phyloP scores from a whole-genome alignment of 2,329 filamentous ascomycete species.

The Diplodia mutila region DNA sequence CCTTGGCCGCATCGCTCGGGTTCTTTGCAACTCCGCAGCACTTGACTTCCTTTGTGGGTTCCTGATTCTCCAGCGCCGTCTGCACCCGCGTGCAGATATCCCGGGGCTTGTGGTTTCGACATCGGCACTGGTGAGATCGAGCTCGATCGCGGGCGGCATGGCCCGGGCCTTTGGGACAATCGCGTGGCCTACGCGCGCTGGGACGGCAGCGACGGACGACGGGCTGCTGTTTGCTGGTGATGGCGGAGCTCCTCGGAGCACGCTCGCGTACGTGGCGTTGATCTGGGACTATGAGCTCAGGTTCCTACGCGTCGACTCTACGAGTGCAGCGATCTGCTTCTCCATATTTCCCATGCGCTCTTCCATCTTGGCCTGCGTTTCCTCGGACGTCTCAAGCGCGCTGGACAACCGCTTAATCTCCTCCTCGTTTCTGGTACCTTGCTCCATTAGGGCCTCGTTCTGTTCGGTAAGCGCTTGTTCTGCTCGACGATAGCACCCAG shows the following conservation, averaged over 20 bases:
- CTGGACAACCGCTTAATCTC: background rate
- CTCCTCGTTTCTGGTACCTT: background rate
- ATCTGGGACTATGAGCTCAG: no score
- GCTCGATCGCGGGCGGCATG: no score
- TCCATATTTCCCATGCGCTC: background rate
- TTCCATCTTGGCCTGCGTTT: background rate
- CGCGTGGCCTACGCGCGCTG: no score
- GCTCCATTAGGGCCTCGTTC: background rate
- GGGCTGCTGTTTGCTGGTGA: background rate
- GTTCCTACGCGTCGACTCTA: no score
- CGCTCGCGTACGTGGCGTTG: no score
- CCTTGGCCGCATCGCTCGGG: no score
- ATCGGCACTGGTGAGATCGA: no score
- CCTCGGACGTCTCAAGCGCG: background rate
- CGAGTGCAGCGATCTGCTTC: background rate
- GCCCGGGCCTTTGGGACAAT: no score
- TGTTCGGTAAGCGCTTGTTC: background rate
- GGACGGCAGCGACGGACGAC: no score
- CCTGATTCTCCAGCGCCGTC: background rate
- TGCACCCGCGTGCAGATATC: background rate
- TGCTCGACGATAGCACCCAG: background rate
- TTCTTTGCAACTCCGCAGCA: no score
- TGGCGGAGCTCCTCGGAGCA: background rate
- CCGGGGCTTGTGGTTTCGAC: no score
- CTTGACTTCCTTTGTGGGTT: background rate